These are phyloP conservation scores for Penicillium oxalicum DNA, from an alignment of 2,329 filamentous ascomycete genomes.

Conservation along the genomic window DNA sequence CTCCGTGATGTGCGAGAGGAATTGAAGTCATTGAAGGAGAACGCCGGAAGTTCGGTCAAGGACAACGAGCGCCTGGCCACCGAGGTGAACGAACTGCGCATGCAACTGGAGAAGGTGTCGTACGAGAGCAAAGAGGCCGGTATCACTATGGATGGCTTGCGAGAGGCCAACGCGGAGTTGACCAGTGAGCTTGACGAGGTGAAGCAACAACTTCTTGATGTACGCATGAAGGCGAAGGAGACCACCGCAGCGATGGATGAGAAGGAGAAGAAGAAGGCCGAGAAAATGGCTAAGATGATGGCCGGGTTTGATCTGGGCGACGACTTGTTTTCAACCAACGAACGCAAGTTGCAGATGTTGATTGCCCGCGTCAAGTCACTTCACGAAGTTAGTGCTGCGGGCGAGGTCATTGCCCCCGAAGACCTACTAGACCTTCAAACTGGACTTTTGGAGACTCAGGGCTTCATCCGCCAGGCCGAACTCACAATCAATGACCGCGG, in stretches of 20 bases:
- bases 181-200: constrained; percentile 88
- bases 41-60: constrained; percentile 73
- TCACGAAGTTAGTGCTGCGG: constrained; percentile 67
- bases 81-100: constrained; percentile 87
- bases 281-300: constrained; percentile 99
- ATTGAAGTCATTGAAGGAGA: constrained; percentile 75
- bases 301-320: constrained; percentile 91
- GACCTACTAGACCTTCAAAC: constrained; percentile 71
- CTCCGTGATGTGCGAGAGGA: constrained; percentile 82
- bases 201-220: constrained; percentile 91
- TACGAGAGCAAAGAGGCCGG: constrained; percentile 96
- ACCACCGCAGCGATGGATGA: constrained; percentile 84
- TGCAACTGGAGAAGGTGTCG: constrained; percentile 91
- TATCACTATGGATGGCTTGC: constrained; percentile 96
- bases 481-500: constrained; percentile 68
- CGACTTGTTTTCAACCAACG: constrained; percentile 90
- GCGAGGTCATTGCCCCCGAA: constrained; percentile 74
- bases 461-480: constrained; percentile 87
- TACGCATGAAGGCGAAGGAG: constrained; percentile 94
- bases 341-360: constrained; percentile 73
- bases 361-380: constrained; percentile 78
- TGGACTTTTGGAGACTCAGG: constrained; percentile 80
- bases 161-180: constrained; percentile 90
- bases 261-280: constrained; percentile 97
- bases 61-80: constrained; percentile 82